Evolutionary conservation across 805 yeast species (phyloP), one percentile per base, ranked within the genome.

Genomic region (Pichia membranifaciens): DNA sequence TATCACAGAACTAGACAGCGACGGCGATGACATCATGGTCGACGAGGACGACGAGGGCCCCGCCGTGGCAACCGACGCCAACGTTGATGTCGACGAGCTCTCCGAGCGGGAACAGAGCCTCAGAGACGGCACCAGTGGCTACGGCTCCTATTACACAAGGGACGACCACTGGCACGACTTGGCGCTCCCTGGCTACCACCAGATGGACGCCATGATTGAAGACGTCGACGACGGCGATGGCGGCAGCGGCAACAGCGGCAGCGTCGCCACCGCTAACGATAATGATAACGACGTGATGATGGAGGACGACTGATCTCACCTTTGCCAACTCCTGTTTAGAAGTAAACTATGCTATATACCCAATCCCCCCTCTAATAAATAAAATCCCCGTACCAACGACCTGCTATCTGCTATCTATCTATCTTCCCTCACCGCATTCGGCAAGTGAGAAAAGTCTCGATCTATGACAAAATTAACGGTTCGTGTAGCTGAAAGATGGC

Each of bases 81-180:
- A 44, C 36, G 10, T 8, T 25, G 29, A 10, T 10, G 13, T 39
- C 17, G 7, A 23, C 23, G 18, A 25, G 20, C 23, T 43, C 12
- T 29, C 43, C 8, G 15, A 32, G 20, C 10, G 38, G 36, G 37
- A 35, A 29, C 44, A 43, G 31, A 38, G 31, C 13, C 20, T 52
- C 5, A 22, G 43, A 13, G 45, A 48, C 17, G 53, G 51, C 1
- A 52, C 45, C 51, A 52, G 55, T 34, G 23, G 47, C 18, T 52
- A 52, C 36, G 55, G 55, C 5, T 44, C 55, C 3, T 52, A 52
- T 28, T 52, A 52, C 25, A 41, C 41, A 2, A 48, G 50, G 9
- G 48, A 45, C 17, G 51, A 50, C 20, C 45, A 48, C 21, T 45
- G 49, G 50, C 35, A 44, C 28, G 43, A 25, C 3, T 15, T 6